Conservation (phyloP, 768 basidiomycete genomes). For the Dioszegia hungarica region DNA sequence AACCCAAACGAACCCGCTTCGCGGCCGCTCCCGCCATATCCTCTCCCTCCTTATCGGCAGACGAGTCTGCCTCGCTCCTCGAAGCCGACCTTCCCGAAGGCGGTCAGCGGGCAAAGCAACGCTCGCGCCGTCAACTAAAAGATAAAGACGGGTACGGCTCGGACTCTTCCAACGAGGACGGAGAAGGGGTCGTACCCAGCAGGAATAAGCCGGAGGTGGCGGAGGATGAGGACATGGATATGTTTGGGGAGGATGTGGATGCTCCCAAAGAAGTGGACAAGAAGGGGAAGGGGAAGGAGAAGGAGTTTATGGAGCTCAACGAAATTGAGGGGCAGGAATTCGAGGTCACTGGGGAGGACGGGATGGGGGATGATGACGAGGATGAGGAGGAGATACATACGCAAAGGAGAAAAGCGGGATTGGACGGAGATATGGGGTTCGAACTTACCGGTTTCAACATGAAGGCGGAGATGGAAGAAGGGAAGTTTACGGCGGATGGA, state of each 20-base stretch:
- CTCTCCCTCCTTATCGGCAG: neutral
- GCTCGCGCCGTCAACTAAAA: constrained; percentile 66
- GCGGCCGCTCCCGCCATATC: constrained; percentile 22
- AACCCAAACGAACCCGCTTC: constrained; percentile 36
- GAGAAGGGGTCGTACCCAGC: constrained; percentile 87
- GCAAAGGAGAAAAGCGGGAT: constrained; percentile 58
- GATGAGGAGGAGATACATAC: constrained; percentile 59
- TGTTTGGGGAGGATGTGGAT: constrained; percentile 57
- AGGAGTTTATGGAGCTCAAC: constrained; percentile 74
- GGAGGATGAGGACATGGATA: constrained; percentile 74
- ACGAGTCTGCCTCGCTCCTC: constrained; percentile 25
- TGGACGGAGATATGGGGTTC: constrained; percentile 67
- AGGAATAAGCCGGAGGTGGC: constrained; percentile 48
- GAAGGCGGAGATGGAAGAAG: constrained; percentile 98
- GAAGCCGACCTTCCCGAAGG: constrained; percentile 42
- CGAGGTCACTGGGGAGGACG: constrained; percentile 32
- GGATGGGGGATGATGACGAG: constrained; percentile 5
- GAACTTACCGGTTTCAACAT: constrained; percentile 96
- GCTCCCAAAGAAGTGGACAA: constrained; percentile 8
- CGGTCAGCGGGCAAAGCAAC: constrained; percentile 50
- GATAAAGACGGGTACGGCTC: constrained; percentile 80
- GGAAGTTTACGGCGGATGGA: constrained; percentile 92
- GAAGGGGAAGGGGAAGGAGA: constrained; percentile 56
- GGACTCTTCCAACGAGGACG: constrained; percentile 89
- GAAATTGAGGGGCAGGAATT: constrained; percentile 99